Percentiles rank a stretch among this genome's conserved stretches.
Conservation (phyloP, 2,329 filamentous ascomycete genomes). For the Penicillium polonicum region DNA sequence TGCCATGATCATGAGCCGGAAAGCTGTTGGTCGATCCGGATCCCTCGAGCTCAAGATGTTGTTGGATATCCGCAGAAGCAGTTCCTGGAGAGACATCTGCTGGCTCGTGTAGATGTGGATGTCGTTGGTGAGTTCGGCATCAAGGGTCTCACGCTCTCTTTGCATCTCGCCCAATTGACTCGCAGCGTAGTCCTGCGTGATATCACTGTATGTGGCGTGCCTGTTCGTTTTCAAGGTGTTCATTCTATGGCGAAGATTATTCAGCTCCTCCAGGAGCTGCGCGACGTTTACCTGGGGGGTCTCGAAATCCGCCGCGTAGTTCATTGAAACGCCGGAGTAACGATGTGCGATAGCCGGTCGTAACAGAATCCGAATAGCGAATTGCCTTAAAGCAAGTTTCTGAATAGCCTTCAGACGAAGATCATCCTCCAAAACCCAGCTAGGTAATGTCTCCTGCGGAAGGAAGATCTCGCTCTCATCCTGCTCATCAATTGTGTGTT, state of each 20-base stretch:
- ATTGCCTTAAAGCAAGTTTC: constrained; percentile 40
- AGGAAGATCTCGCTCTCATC: constrained; percentile 21
- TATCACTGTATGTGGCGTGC: constrained; percentile 32
- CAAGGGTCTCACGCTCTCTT: constrained; percentile 24
- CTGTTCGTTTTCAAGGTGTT: constrained; percentile 28
- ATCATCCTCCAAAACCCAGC: constrained; percentile 32
- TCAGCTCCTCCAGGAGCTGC: constrained; percentile 36
- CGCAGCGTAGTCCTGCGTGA: constrained; percentile 29
- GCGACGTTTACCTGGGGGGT: constrained; percentile 31
- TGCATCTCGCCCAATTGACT: constrained; percentile 18
- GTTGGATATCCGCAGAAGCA: constrained; percentile 37
- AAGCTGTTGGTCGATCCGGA: constrained; percentile 36
- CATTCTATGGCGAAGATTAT: constrained; percentile 34
- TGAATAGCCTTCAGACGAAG: constrained; percentile 40
- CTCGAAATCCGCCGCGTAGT: constrained; percentile 31
- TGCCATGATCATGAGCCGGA: constrained; percentile 38
- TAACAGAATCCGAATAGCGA: constrained; percentile 41
- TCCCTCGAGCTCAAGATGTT: constrained; percentile 38
- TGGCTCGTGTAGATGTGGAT: constrained; percentile 30
- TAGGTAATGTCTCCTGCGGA: constrained; percentile 22
- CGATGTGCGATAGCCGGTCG: constrained; percentile 41
- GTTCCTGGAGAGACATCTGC: constrained; percentile 35
- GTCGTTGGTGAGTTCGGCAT: constrained; percentile 31
- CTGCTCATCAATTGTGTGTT: constrained; percentile 14
- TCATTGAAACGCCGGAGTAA: constrained; percentile 36